Evolutionary conservation across 73 alveolate genomes (phyloP).

Genomic region (Tetrahymena thermophila): DNA sequence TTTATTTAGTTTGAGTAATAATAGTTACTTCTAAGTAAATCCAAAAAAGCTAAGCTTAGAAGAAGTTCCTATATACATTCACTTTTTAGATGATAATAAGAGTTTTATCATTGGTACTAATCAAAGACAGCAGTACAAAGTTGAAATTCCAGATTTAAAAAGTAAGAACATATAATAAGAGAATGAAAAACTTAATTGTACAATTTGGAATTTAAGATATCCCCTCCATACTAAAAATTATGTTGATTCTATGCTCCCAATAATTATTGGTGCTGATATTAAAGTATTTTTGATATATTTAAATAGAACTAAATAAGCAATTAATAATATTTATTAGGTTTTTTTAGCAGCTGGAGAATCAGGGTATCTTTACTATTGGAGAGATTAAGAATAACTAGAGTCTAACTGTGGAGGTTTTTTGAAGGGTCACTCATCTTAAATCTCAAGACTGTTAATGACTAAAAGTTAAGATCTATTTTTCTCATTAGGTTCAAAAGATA

Average conservation of each 20-base stretch:
- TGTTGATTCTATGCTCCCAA: constrained; percentile 12
- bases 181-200: constrained; percentile 40
- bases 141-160: constrained; percentile 42
- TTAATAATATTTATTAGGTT: neutral
- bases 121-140: constrained; percentile 4
- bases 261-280: constrained; percentile 37
- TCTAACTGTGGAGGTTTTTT: constrained; percentile 58
- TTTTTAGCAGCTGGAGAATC: constrained; percentile 76
- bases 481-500: constrained; percentile 58
- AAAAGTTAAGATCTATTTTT: constrained; percentile 50
- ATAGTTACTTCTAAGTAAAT: constrained; percentile 25
- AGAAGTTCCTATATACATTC: constrained; percentile 33
- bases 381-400: constrained; percentile 51
- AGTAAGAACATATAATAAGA: constrained; percentile 11
- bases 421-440: constrained; percentile 67
- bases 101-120: constrained; percentile 35
- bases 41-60: constrained; percentile 37
- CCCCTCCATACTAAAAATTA: constrained; percentile 10
- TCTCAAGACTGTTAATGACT: constrained; percentile 45
- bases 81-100: constrained; percentile 38
- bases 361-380: constrained; percentile 64
- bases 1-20: constrained; percentile 27
- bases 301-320: too few species aligned
- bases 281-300: neutral
- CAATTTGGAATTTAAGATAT: constrained; percentile 35